Conservation (phyloP, 2,329 filamentous ascomycete genomes). For the Dendryphion nanum region DNA sequence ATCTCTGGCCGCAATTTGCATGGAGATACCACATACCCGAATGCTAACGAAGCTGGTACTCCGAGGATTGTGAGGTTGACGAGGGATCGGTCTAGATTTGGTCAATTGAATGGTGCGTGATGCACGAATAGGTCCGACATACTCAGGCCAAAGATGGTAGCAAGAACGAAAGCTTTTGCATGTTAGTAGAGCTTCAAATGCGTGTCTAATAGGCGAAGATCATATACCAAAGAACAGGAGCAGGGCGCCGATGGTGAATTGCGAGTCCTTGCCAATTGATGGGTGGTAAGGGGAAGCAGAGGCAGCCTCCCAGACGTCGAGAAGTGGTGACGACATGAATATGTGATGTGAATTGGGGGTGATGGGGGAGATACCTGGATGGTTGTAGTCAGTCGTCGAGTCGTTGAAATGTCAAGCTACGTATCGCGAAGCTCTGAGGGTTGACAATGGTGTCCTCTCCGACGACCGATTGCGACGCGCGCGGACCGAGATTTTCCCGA, state of each 20-base stretch:
- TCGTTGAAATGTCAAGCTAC: too few relatives aligned
- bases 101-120: conserved; percentile 6
- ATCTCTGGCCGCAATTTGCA: conserved; percentile 1
- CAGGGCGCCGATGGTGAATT: conserved; percentile 77
- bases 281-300: conserved; percentile 82
- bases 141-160: conserved; percentile 85
- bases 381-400: too few relatives aligned
- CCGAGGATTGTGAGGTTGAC: conserved; percentile 75
- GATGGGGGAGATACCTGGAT: too few relatives aligned
- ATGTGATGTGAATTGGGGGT: conserved; percentile 5
- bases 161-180: conserved; percentile 61
- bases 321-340: conserved; percentile 54
- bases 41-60: conserved; percentile 80
- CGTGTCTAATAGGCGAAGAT: conserved; percentile 1
- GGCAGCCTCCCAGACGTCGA: conserved; percentile 91
- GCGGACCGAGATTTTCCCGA: background rate
- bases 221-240: conserved; percentile 66
- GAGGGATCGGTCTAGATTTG: conserved; percentile 70
- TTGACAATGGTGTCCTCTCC: too few relatives aligned
- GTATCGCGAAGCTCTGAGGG: conserved; percentile 20
- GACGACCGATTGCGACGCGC: too few relatives aligned
- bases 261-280: conserved; percentile 73
- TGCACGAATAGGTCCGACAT: conserved; percentile 26
- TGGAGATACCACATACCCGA: conserved; percentile 83
- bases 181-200: conserved; percentile 22